Percentiles rank a stretch among this genome's conserved stretches.
Evolutionary conservation across 2,329 filamentous ascomycete species (phyloP).

Genomic region (Aspergillus tanneri): DNA sequence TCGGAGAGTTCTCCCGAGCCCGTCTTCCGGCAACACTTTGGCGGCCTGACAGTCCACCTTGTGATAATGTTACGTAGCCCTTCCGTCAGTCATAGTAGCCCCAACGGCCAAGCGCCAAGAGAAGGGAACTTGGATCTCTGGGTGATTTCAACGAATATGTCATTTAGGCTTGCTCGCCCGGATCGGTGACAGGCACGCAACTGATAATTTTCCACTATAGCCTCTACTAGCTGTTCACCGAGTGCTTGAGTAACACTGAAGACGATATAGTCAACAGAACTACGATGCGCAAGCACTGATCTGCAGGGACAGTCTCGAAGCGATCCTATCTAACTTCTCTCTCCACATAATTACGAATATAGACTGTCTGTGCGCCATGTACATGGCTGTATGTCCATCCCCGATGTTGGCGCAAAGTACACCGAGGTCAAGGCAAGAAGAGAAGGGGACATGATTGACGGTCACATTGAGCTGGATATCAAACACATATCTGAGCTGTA

Average conservation of each 20-base stretch:
- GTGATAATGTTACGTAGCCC: too few relatives aligned
- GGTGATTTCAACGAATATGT: constrained; percentile 16
- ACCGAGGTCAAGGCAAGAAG: too few relatives aligned
- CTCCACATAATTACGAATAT: constrained; percentile 9
- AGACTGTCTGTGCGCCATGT: constrained; percentile 13
- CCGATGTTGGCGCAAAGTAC: too few relatives aligned
- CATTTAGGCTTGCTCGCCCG: constrained; percentile 12
- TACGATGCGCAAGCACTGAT: constrained; percentile 10
- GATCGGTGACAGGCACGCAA: constrained; percentile 10
- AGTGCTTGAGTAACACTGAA: constrained; percentile 2
- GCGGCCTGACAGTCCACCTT: too few relatives aligned
- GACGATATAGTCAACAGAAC: constrained; percentile 2
- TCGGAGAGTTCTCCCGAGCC: too few relatives aligned
- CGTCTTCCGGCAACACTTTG: too few relatives aligned
- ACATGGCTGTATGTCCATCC: constrained; percentile 16
- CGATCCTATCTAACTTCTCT: constrained; percentile 12
- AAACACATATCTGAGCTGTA: too few relatives aligned
- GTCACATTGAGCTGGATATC: too few relatives aligned
- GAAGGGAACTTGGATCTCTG: constrained; percentile 14
- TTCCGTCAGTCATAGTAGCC: too few relatives aligned
- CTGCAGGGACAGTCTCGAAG: constrained; percentile 15
- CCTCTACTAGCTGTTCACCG: constrained; percentile 12
- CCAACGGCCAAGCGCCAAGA: too few relatives aligned
- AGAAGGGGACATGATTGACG: too few relatives aligned
- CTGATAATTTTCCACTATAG: constrained; percentile 18